Base-by-base conservation (phyloP, 2,329 filamentous ascomycete species). In the Verticillium isaacii region DNA sequence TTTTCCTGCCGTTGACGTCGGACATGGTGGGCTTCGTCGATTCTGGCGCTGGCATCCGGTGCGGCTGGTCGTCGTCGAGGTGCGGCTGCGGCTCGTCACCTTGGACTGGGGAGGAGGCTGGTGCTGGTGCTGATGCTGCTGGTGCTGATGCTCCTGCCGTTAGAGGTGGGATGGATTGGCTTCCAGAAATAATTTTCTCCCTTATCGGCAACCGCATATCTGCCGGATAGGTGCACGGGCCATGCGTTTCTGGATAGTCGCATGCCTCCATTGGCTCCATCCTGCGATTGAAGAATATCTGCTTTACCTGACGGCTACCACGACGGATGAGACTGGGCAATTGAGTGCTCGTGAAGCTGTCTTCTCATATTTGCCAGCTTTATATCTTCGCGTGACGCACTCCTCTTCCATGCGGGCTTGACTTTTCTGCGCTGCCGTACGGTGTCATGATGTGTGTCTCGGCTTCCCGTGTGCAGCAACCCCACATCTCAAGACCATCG, bases 1-100 rank as follows among this genome's bases (percentile, higher is more conserved):
- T 78, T 73, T 87, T 87, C 70, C 82, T 82, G 62, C 69, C 73
- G 63, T 71, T 76, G 45, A 69, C 62, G 57, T 76, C 73, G 36
- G 73, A 73, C 78, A 81, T 82, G 41, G 29, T 69, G 56, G 25
- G 8, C 25, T 29, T 29, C 29, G 32, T 56, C 2, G 32, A 32
- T 56, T 17, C 29, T n/a, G 54, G 25, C 32, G 54, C 32, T 32
- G 54, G 32, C 41, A 50, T 50, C 41, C 41, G 12, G 41, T n/a
- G n/a, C n/a, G 19, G 19, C 23, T 50, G 41, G 11, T n/a, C 41
- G 41, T 50, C 41, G 41, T 50, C 19, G 9, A 50, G 41, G n/a
- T 50, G 41, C 19, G 41, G 41, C 41, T 23, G 41, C 19, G 19
- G 19, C n/a, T 50, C 19, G 41, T 50, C 41, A 3, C n/a, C 41